These are phyloP conservation scores for Pseudonitzschia multistriata DNA, from an alignment of 108 stramenopile species.

Conservation along the genomic window DNA sequence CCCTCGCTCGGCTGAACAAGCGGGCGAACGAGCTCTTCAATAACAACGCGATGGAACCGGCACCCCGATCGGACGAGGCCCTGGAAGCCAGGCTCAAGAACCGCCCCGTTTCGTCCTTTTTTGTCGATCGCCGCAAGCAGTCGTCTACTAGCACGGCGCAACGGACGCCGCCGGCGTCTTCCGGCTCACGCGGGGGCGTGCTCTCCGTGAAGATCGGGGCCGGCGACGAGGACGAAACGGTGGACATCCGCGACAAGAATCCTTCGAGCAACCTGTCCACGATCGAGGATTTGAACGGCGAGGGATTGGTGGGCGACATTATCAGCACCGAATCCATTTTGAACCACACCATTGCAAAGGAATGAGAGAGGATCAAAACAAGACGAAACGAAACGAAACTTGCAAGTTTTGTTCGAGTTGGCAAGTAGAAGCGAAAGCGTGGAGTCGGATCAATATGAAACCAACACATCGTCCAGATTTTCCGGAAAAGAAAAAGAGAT, in stretches of 20 bases:
- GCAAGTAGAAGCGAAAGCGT: no score
- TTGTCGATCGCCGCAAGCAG: slow-evolving; percentile 1
- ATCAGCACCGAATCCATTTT: slow-evolving; percentile 15
- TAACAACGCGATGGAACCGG: slow-evolving; percentile 52
- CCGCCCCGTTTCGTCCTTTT: slow-evolving; percentile 4
- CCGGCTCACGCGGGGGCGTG: slow-evolving; percentile 23
- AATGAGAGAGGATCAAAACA: no score
- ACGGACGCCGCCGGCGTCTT: no score
- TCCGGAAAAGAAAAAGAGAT: not conserved
- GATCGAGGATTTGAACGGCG: slow-evolving; percentile 24
- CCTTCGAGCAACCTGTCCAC: slow-evolving; percentile 5
- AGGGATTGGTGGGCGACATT: slow-evolving; percentile 14
- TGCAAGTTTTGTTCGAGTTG: no score
- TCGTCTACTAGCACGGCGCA: slow-evolving; percentile 5
- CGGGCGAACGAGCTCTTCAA: slow-evolving; percentile 67
- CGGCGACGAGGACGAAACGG: slow-evolving; percentile 25
- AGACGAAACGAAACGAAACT: no score
- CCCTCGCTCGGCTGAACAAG: slow-evolving; percentile 71
- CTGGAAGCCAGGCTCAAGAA: slow-evolving; percentile 12
- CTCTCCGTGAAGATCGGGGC: slow-evolving; percentile 62
- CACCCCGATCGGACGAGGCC: slow-evolving; percentile 36
- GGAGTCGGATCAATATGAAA: no score
- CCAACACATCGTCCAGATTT: no score
- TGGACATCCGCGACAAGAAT: not conserved
- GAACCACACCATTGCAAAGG: no score